Conservation (phyloP, 2,329 filamentous ascomycete species). For the Colletotrichum endophyticum region DNA sequence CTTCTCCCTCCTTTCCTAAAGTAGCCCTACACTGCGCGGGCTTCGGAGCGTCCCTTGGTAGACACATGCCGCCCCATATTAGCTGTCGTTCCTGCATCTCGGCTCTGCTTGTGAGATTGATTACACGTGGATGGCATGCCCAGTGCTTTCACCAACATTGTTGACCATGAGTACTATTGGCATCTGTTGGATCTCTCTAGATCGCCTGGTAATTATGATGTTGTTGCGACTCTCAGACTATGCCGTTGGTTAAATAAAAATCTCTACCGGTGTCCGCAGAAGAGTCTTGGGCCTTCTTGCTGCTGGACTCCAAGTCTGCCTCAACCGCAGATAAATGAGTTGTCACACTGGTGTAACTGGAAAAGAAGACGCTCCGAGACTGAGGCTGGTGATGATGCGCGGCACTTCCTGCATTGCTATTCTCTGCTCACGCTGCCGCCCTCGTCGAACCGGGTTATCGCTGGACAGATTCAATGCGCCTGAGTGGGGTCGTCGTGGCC, state of each 20-base stretch:
- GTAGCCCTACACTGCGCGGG: background rate
- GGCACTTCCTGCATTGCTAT: background rate
- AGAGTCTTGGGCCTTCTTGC: background rate
- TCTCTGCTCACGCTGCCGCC: background rate
- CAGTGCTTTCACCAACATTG: background rate
- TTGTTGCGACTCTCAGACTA: background rate
- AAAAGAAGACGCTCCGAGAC: background rate
- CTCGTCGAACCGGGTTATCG: background rate
- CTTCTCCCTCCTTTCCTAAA: background rate
- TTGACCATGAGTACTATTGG: background rate
- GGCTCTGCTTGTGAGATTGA: background rate
- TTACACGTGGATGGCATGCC: background rate
- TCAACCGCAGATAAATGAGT: background rate
- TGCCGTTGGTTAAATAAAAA: background rate
- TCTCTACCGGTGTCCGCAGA: background rate
- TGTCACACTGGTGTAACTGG: background rate
- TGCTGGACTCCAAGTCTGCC: background rate
- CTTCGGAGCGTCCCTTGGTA: background rate
- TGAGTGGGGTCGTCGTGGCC: background rate
- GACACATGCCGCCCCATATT: background rate
- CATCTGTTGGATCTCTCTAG: background rate
- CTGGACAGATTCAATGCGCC: background rate
- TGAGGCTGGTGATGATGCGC: background rate
- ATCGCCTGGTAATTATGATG: background rate
- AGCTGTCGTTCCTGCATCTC: slow-evolving; percentile 7